Evolutionary conservation across 192 early-diverging fungal species (phyloP).

Genomic region (Umbelopsis sp.): DNA sequence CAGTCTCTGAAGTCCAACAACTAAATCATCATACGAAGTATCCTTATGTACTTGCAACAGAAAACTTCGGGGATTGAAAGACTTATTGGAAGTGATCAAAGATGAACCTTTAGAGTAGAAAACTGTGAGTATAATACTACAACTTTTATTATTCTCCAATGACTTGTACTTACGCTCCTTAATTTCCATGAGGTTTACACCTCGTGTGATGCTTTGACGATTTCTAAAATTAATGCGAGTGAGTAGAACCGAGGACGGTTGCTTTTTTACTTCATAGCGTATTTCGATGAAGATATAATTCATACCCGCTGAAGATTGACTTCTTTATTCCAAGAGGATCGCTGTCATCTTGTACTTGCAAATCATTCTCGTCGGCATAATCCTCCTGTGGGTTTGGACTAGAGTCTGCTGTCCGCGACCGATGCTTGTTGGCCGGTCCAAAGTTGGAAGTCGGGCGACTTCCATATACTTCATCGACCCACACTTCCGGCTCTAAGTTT

Average conservation of each 20-base stretch:
- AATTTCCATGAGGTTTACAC: constrained; percentile 19
- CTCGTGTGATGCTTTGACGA: constrained; percentile 13
- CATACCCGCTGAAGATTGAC: constrained; percentile 38
- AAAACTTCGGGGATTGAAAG: constrained; percentile 68
- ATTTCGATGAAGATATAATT: not conserved
- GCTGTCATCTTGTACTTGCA: constrained; percentile 39
- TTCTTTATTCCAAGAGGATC: constrained; percentile 50
- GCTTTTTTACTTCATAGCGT: no score
- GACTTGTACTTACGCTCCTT: constrained; percentile 30
- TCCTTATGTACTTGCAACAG: constrained; percentile 81
- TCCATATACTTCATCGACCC: constrained; percentile 44
- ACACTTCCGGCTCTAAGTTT: constrained; percentile 45
- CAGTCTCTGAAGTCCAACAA: constrained; percentile 71
- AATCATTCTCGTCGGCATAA: constrained; percentile 33
- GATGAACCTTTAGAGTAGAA: constrained; percentile 34
- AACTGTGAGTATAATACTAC: not conserved
- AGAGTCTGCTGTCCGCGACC: constrained; percentile 18
- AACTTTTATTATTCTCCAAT: not conserved
- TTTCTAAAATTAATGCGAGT: constrained; percentile 18
- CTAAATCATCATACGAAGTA: constrained; percentile 85
- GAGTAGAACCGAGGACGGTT: no score
- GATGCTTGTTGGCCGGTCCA: constrained; percentile 35
- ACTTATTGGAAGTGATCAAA: constrained; percentile 54
- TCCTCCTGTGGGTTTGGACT: constrained; percentile 12
- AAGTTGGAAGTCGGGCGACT: constrained; percentile 21